These are phyloP conservation scores for Lecanicillium sp. DNA, from an alignment of 2,329 filamentous ascomycete species.

Conservation along the genomic window DNA sequence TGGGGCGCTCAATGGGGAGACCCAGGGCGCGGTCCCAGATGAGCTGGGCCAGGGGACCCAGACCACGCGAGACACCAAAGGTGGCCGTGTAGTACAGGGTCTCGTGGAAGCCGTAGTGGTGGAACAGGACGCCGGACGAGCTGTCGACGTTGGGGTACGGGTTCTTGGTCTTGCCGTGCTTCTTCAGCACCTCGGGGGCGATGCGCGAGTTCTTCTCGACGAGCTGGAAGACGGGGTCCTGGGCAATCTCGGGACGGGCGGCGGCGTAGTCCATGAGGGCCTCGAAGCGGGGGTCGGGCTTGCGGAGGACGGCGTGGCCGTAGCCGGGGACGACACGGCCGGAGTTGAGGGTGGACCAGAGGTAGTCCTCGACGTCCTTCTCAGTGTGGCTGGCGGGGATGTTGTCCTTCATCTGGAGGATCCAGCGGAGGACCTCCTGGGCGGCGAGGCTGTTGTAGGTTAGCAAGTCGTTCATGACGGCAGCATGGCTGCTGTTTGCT, in stretches of 20 bases:
- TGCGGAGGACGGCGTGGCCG: constrained; percentile 90
- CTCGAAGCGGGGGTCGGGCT: constrained; percentile 94
- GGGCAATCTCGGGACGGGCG: constrained; percentile 74
- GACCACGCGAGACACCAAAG: constrained; percentile 61
- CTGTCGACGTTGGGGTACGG: constrained; percentile 97
- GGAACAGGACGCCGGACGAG: constrained; percentile 87
- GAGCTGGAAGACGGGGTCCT: constrained; percentile 86
- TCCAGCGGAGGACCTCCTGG: constrained; percentile 95
- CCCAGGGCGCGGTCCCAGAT: constrained; percentile 95
- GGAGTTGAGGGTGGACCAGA: constrained; percentile 89
- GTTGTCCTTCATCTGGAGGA: constrained; percentile 86
- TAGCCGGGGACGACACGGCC: constrained; percentile 93
- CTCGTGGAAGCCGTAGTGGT: constrained; percentile 97
- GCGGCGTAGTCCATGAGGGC: constrained; percentile 94
- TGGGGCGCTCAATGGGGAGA: constrained; percentile 92
- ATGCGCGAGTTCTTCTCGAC: constrained; percentile 91
- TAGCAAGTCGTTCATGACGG: neutral
- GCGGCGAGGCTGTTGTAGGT: constrained; percentile 62
- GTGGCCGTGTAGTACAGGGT: constrained; percentile 87
- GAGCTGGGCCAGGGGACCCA: constrained; percentile 88
- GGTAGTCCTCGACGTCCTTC: constrained; percentile 77
- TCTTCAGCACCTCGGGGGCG: constrained; percentile 80
- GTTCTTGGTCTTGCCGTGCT: constrained; percentile 98
- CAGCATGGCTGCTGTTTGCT: neutral
- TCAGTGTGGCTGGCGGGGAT: constrained; percentile 76